Conservation (phyloP, 2,329 filamentous ascomycete genomes). For the Pseudopyrenochaeta lycopersici region DNA sequence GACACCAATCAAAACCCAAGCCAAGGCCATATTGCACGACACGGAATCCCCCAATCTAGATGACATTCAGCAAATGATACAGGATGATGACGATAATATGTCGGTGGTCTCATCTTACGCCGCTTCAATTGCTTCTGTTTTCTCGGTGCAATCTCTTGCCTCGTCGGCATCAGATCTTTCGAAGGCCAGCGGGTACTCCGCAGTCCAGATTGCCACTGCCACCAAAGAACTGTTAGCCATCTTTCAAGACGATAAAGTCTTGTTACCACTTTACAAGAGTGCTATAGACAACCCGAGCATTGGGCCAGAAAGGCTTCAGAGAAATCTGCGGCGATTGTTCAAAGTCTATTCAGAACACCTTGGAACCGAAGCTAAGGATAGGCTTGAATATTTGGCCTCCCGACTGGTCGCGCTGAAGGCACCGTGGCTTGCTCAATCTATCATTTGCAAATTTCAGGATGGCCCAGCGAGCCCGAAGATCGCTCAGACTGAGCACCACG, state of each 20-base stretch:
- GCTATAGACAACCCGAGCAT: constrained; percentile 4
- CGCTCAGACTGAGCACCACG: background rate
- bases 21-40: background rate
- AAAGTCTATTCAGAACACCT: constrained; percentile 7
- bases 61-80: background rate
- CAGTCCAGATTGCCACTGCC: constrained; percentile 11
- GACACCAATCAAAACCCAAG: background rate
- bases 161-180: constrained; percentile 9
- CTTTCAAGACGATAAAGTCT: constrained; percentile 4
- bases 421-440: constrained; percentile 6
- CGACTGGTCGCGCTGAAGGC: constrained; percentile 14
- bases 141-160: constrained; percentile 1
- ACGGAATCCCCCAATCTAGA: background rate
- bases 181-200: constrained; percentile 11
- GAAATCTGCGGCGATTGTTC: constrained; percentile 10
- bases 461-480: background rate
- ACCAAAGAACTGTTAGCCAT: constrained; percentile 8
- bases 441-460: constrained; percentile 8
- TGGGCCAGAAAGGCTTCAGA: constrained; percentile 4
- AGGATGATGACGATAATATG: background rate
- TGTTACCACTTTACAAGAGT: constrained; percentile 6
- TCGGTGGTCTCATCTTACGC: constrained; percentile 1
- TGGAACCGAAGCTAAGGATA: background rate
- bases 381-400: constrained; percentile 7
- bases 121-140: background rate